Evolutionary conservation across 2,329 filamentous ascomycete genomes (phyloP), one percentile per base, ranked within the genome.

Genomic region (Colletotrichum scovillei): DNA sequence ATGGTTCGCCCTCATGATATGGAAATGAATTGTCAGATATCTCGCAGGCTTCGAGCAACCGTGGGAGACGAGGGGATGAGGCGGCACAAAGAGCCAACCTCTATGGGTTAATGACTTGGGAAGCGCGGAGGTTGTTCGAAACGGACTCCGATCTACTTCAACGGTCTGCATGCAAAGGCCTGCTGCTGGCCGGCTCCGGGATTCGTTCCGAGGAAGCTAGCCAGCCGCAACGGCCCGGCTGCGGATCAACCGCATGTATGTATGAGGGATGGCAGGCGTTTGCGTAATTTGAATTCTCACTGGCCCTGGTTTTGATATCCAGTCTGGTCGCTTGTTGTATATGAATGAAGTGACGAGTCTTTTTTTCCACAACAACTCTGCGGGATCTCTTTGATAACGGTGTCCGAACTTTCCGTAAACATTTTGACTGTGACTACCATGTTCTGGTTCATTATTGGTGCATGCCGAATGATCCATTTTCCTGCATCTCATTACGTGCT

Each of bases 41-140:
- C 68, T 74, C 72, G 68, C 72, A 74, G 72, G 72, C 63, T 63
- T 63, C 68, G 69, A 74, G 68, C 72, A 74, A 74, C 72, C 72
- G 62, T 63, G 72, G 38, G 53, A 67, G 57, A 67, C 35, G 38
- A 35, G 68, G 68, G 52, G 58, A 67, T 52, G 67, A 63, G 63
- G 57, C 30, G 67, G 69, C 57, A 63, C 63, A 49, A 68, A 63
- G 63, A 49, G 38, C 69, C 57, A 32, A 32, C 26, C 58, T 53
- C 68, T 52, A 74, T 57, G 72, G 72, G 69, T 62, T 74, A 72
- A 72, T 74, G 72, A 74, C 57, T 72, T 74, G 57, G 72, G 69
- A 57, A 67, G 35, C 55, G 79, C 79, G 80, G 81, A 81, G 79
- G 83, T 82, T 78, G 78, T 80, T 83, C 69, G 72, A 72, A 62